These are phyloP conservation scores for Paraconiothyrium brasiliense DNA, from an alignment of 2,329 filamentous ascomycete genomes.

Conservation along the genomic window DNA sequence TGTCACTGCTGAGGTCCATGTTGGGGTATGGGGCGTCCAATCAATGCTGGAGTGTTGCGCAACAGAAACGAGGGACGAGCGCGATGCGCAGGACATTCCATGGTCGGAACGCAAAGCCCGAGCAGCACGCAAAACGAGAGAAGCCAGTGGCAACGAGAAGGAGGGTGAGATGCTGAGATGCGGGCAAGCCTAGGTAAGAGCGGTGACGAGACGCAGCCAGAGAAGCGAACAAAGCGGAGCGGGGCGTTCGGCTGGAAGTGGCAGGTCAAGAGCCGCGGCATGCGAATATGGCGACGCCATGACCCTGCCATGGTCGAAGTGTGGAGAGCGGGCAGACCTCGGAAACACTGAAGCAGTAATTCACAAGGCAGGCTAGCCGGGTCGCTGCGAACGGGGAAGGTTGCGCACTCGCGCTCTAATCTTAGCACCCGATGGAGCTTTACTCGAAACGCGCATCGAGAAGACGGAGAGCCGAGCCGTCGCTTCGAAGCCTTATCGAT, in stretches of 20 bases:
- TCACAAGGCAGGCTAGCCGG: background rate
- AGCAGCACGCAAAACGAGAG: background rate
- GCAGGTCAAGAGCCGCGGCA: constrained; percentile 5
- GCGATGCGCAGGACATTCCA: constrained; percentile 1
- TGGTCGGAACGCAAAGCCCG: constrained; percentile 2
- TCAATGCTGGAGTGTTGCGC: background rate
- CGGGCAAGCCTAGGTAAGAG: background rate
- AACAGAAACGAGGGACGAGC: constrained; percentile 1
- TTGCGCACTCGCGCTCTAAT: background rate
- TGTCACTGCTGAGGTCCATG: constrained; percentile 40
- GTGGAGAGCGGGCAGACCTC: background rate
- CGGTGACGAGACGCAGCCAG: background rate
- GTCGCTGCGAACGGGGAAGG: background rate
- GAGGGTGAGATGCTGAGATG: background rate
- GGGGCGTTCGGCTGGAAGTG: constrained; percentile 5
- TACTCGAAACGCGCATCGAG: background rate
- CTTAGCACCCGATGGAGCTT: background rate
- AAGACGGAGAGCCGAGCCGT: too few relatives aligned
- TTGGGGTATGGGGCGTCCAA: background rate
- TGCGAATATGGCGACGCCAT: background rate
- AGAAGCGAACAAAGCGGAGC: background rate
- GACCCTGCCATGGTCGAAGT: too few relatives aligned
- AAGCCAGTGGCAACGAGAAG: background rate
- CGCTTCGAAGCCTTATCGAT: too few relatives aligned
- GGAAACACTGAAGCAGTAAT: background rate